phyloP scores from a whole-genome alignment of 441 rosid species.

The Pelargonium cotyledonis region DNA sequence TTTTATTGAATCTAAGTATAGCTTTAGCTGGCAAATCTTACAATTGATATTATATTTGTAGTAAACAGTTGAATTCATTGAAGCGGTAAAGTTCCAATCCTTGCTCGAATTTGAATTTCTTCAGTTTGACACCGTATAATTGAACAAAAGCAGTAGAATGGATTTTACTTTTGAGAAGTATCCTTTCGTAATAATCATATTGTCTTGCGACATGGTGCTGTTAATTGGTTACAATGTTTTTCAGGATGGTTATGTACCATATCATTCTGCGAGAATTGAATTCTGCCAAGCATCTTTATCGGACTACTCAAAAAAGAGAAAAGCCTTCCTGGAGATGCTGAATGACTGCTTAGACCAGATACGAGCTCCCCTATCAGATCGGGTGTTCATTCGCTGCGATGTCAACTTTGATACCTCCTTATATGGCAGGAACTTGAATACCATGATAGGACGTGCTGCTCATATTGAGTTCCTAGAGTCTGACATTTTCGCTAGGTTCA shows the following conservation, averaged over 20 bases:
- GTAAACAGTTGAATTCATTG: not conserved
- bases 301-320: constrained; percentile 73
- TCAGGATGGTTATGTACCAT: constrained; percentile 97
- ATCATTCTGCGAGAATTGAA: constrained; percentile 92
- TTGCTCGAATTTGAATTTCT: not conserved
- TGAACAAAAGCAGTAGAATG: not conserved
- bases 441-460: constrained; percentile 88
- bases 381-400: constrained; percentile 84
- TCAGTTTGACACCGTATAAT: not conserved
- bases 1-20: not conserved
- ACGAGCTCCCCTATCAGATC: constrained; percentile 58
- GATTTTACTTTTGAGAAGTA: not conserved
- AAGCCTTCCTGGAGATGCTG: constrained; percentile 79
- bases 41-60: not conserved
- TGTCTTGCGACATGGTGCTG: not conserved
- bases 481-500: constrained; percentile 70
- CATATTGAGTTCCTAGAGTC: constrained; percentile 92
- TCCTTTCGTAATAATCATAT: not conserved
- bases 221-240: constrained; percentile 1
- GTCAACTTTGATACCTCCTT: constrained; percentile 71
- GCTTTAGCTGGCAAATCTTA: not conserved
- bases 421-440: constrained; percentile 71
- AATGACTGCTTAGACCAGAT: constrained; percentile 85
- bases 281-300: constrained; percentile 63
- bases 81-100: not conserved